Conservation (phyloP, 2,329 filamentous ascomycete genomes). For the Cytospora piceae region DNA sequence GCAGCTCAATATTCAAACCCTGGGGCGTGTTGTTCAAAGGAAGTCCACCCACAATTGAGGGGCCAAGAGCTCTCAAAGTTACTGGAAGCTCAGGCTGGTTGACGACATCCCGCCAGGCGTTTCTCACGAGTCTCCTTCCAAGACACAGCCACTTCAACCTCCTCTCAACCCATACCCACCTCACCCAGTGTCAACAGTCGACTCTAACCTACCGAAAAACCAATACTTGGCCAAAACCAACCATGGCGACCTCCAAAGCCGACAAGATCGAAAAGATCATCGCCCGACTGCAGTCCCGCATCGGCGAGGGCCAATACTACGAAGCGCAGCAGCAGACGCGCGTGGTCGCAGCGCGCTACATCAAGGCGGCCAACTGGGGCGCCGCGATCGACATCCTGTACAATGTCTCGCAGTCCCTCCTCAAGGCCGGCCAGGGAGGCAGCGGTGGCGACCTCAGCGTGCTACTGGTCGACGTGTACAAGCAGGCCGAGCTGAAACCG, state of each 20-base stretch:
- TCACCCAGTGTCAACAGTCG: not conserved
- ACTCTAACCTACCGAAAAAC: not conserved
- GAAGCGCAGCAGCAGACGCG: conserved; percentile 98
- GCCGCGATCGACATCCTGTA: conserved; percentile 87
- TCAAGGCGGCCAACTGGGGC: conserved; percentile 82
- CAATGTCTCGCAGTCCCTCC: conserved; percentile 80
- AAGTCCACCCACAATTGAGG: not conserved
- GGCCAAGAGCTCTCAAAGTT: conserved; percentile 6
- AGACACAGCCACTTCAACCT: not conserved
- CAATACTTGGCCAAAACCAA: not conserved
- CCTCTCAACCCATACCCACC: not conserved
- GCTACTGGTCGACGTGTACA: conserved; percentile 88
- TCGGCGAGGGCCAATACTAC: conserved; percentile 80
- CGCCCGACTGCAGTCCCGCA: conserved; percentile 70
- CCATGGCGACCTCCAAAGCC: conserved; percentile 36
- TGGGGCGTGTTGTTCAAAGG: not conserved
- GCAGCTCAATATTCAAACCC: not conserved
- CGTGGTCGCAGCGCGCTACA: conserved; percentile 90
- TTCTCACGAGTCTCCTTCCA: not conserved
- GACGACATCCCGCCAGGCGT: not conserved
- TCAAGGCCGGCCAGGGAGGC: conserved; percentile 91
- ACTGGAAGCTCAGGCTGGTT: conserved; percentile 8
- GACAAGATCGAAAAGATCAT: conserved; percentile 63
- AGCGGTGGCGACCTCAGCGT: conserved; percentile 89
- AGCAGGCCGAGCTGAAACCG: conserved; percentile 78